Percentiles rank a stretch among this genome's conserved stretches.
Conservation (phyloP, 257 asterid genomes). For the Rehmannia glutinosa region DNA sequence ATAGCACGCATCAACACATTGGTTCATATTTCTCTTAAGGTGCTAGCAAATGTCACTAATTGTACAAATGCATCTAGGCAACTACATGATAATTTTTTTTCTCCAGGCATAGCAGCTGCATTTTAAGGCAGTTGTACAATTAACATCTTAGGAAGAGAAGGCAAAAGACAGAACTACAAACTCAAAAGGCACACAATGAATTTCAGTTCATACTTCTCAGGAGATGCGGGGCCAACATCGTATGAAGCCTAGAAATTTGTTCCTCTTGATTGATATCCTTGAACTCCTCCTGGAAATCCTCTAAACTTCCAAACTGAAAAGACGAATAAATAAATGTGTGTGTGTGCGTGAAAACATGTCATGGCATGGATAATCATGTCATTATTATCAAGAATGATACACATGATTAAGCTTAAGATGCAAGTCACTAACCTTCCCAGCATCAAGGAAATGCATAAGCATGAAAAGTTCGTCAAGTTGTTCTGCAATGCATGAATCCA, state of each 20-base stretch:
- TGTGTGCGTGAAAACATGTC: slow-evolving; percentile 7
- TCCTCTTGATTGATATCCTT: slow-evolving; percentile 99
- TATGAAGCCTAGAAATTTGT: slow-evolving; percentile 96
- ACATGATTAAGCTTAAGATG: slow-evolving; percentile 4
- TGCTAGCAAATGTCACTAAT: slow-evolving; percentile 1
- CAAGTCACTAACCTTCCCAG: slow-evolving; percentile 78
- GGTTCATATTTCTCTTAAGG: slow-evolving; percentile 3
- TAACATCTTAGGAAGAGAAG: not conserved
- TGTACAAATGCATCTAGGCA: slow-evolving; percentile 16
- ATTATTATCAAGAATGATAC: slow-evolving; percentile 10
- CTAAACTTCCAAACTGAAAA: slow-evolving; percentile 86
- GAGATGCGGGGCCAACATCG: slow-evolving; percentile 97
- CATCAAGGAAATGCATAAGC: slow-evolving; percentile 99
- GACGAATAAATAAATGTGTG: too few relatives aligned
- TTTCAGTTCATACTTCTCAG: slow-evolving; percentile 70
- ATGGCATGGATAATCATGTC: not conserved
- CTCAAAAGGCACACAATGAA: slow-evolving; percentile 14
- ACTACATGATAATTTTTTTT: not conserved
- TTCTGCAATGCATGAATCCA: slow-evolving; percentile 62
- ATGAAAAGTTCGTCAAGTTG: slow-evolving; percentile 94
- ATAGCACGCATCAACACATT: not conserved
- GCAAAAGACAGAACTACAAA: slow-evolving; percentile 20
- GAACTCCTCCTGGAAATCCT: slow-evolving; percentile 96
- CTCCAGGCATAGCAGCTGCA: slow-evolving; percentile 3
- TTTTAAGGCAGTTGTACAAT: not conserved